These are phyloP conservation scores for Lachnellula occidentalis DNA, from an alignment of 2,329 filamentous ascomycete genomes.

Conservation along the genomic window DNA sequence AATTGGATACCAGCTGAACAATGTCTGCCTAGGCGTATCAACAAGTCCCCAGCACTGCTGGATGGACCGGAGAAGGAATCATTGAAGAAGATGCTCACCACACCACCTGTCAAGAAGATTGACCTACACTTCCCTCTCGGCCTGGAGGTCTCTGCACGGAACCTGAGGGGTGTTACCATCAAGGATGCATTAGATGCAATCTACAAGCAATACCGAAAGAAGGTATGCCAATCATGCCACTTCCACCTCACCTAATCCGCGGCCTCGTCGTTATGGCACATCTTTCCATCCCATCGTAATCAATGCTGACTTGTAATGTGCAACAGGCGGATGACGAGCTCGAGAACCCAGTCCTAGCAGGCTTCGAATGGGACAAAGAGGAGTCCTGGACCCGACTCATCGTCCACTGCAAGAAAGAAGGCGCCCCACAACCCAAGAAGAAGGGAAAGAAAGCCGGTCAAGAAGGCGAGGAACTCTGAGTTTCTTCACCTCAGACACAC, in stretches of 20 bases:
- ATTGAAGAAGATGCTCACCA: constrained; percentile 75
- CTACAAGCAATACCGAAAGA: constrained; percentile 94
- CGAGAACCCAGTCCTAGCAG: constrained; percentile 78
- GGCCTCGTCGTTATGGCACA: neutral
- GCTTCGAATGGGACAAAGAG: constrained; percentile 95
- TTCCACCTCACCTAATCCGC: neutral
- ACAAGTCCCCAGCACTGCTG: constrained; percentile 70
- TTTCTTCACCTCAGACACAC: constrained; percentile 2
- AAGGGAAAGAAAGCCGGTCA: constrained; percentile 52
- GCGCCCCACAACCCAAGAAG: constrained; percentile 58
- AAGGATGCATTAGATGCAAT: constrained; percentile 96
- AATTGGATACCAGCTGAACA: constrained; percentile 5
- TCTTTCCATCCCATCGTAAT: neutral
- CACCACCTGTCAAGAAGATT: constrained; percentile 85
- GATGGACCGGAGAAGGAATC: constrained; percentile 68
- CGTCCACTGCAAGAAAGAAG: constrained; percentile 76
- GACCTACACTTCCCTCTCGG: constrained; percentile 88
- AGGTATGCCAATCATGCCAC: constrained; percentile 50
- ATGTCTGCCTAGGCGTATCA: constrained; percentile 74
- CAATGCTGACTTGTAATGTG: constrained; percentile 16
- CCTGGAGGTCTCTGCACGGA: constrained; percentile 81
- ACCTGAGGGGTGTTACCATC: constrained; percentile 91
- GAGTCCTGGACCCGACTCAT: constrained; percentile 84
- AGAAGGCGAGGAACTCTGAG: constrained; percentile 33
- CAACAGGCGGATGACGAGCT: constrained; percentile 83